Evolutionary conservation across 208 protist genomes (phyloP).

Genomic region (Trichomonas gallinae): DNA sequence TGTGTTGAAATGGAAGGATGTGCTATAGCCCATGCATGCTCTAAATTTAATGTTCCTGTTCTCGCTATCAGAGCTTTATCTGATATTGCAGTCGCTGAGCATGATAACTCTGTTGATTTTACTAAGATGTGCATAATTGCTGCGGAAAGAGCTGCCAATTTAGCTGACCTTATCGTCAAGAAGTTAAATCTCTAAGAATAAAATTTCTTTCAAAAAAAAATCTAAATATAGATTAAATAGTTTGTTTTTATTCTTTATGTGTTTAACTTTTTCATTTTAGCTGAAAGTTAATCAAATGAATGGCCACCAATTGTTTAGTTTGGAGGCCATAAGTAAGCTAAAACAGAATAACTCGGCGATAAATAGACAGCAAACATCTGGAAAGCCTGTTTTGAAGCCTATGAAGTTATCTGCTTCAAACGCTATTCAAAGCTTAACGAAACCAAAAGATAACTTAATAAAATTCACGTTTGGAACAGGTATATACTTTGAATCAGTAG

Average conservation of each 20-base stretch:
- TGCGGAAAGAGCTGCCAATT: background rate
- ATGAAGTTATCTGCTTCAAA: background rate
- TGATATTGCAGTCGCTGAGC: background rate
- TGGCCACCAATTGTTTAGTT: background rate
- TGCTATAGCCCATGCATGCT: background rate
- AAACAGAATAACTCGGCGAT: background rate
- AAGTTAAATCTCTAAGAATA: background rate
- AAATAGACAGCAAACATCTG: background rate
- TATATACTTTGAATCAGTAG: background rate
- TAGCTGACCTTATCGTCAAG: background rate
- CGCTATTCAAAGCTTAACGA: background rate
- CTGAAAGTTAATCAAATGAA: background rate
- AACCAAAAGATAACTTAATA: background rate
- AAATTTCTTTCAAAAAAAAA: too few relatives aligned
- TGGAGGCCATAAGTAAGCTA: background rate
- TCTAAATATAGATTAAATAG: too few relatives aligned
- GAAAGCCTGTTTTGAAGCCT: background rate
- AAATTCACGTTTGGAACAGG: background rate
- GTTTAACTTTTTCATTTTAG: too few relatives aligned
- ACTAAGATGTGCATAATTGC: background rate
- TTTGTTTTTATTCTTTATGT: too few relatives aligned
- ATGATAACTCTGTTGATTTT: constrained; percentile 1
- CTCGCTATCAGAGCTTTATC: background rate
- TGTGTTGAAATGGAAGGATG: constrained; percentile 17
- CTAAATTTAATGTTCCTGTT: background rate